phyloP scores from a whole-genome alignment of 1,284 basidiomycete genomes.

The Pholiota adiposa region DNA sequence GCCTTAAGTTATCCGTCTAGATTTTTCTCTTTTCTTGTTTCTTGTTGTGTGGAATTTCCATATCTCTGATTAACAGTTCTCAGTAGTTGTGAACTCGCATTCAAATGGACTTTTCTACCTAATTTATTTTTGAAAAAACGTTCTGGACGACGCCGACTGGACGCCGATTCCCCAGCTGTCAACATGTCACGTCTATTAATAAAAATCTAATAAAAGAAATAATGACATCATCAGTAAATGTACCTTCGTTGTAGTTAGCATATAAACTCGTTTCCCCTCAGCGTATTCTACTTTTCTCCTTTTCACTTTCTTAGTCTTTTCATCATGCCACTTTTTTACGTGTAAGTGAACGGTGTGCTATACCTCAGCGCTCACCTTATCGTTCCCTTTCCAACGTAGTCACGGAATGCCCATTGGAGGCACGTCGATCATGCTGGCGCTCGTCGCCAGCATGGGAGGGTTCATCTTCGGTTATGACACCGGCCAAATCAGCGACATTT shows the following conservation, averaged over 20 bases:
- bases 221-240: constrained; percentile 6
- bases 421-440: constrained; percentile 67
- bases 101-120: no score
- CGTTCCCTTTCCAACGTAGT: constrained; percentile 21
- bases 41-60: no score
- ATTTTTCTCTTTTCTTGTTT: no score
- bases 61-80: no score
- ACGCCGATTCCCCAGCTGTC: no score
- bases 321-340: constrained; percentile 10
- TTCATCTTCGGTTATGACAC: constrained; percentile 83
- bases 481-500: constrained; percentile 79
- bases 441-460: constrained; percentile 79
- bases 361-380: not conserved
- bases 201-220: no score
- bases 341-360: not conserved
- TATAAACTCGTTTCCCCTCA: not conserved
- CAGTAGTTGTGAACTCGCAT: no score
- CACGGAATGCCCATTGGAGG: constrained; percentile 58
- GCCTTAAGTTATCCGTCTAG: no score
- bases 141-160: no score
- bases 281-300: not conserved
- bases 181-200: no score
- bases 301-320: not conserved
- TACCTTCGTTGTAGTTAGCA: not conserved
- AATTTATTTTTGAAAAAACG: no score